A percentile compares a stretch with the other conserved stretches of the same genome.
These are phyloP conservation scores for Sechiopsis laciniata DNA, from an alignment of 306 rosid species.

Conservation along the genomic window DNA sequence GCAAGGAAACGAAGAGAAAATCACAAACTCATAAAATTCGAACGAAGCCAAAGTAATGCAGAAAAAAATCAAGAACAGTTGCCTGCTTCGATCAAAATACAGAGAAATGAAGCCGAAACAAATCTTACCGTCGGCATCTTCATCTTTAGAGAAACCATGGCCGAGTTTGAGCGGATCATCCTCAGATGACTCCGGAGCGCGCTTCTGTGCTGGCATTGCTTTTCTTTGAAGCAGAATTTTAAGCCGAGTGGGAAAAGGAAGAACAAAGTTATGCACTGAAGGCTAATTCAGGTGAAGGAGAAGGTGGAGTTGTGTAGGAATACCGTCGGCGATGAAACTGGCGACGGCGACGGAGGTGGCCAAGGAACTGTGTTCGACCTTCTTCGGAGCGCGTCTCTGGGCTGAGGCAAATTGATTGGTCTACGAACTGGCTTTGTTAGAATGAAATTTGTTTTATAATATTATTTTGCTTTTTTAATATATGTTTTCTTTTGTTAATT, in stretches of 20 bases:
- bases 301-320: neutral
- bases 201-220: constrained; percentile 72
- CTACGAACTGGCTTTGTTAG: neutral
- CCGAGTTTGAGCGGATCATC: constrained; percentile 32
- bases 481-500: neutral
- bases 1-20: neutral
- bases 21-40: constrained; percentile 21
- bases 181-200: constrained; percentile 31
- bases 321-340: neutral
- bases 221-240: constrained; percentile 22
- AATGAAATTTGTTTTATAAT: constrained; percentile 2
- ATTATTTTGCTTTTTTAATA: neutral
- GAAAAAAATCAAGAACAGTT: constrained; percentile 7
- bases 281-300: constrained; percentile 9
- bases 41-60: constrained; percentile 6
- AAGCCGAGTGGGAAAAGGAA: neutral
- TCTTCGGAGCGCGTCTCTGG: neutral
- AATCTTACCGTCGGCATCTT: constrained; percentile 46
- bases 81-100: constrained; percentile 20
- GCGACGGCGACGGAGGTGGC: constrained; percentile 12
- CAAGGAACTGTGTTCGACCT: neutral
- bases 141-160: constrained; percentile 28
- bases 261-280: neutral
- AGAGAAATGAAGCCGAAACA: neutral
- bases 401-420: constrained; percentile 23